Percentiles rank a stretch among this genome's conserved stretches.
phyloP scores from a whole-genome alignment of 768 basidiomycete species.

The Flagelloscypha sp. region DNA sequence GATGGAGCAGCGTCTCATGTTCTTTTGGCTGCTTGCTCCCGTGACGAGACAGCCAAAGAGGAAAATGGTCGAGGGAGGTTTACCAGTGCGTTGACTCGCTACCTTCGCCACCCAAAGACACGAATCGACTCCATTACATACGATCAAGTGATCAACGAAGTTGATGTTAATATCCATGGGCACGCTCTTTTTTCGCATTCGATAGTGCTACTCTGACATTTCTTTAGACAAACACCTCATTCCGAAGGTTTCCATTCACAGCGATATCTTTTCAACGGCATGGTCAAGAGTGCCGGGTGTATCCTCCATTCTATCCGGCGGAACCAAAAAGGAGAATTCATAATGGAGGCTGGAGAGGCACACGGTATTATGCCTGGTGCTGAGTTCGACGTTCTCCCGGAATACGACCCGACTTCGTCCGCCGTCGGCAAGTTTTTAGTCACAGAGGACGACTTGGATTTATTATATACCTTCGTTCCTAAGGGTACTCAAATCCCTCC shows the following conservation, averaged over 20 bases:
- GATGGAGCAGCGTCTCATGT: slow-evolving; percentile 27
- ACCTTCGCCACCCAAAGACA: too few relatives aligned
- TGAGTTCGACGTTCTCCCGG: slow-evolving; percentile 14
- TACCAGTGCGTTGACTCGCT: slow-evolving; percentile 20
- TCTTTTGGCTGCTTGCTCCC: slow-evolving; percentile 34
- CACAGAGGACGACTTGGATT: background rate
- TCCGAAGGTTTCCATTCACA: slow-evolving; percentile 18
- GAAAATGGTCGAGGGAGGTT: slow-evolving; percentile 21
- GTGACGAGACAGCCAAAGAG: slow-evolving; percentile 26
- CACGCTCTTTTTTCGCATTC: background rate
- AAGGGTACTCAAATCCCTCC: too few relatives aligned
- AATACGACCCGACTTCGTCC: slow-evolving; percentile 1
- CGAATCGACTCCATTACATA: too few relatives aligned
- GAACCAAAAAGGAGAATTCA: slow-evolving; percentile 4
- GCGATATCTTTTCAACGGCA: slow-evolving; percentile 18
- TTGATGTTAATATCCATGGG: too few relatives aligned
- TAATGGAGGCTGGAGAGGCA: slow-evolving; percentile 17
- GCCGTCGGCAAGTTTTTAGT: too few relatives aligned
- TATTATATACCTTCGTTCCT: too few relatives aligned
- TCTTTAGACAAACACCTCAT: slow-evolving; percentile 19
- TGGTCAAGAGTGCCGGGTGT: slow-evolving; percentile 7
- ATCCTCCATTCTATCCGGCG: slow-evolving; percentile 4
- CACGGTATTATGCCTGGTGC: slow-evolving; percentile 17
- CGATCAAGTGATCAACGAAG: too few relatives aligned
- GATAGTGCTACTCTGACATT: background rate